Base-by-base conservation (phyloP, 1,284 basidiomycete genomes). In the Phellinidium pouzarii region DNA sequence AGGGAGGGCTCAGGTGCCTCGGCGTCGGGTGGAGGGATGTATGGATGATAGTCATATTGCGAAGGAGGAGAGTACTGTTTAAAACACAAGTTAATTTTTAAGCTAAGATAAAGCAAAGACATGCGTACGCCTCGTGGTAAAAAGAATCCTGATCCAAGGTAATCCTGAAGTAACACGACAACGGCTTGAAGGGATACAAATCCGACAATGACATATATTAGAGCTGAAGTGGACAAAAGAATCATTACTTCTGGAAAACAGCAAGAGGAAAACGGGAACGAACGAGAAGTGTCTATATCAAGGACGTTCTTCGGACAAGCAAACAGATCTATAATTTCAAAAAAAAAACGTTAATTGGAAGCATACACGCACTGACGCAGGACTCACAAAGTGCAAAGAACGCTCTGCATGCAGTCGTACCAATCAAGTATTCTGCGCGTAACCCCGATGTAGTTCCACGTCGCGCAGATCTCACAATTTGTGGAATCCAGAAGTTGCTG, bases 291-390 rank as follows among this genome's bases (percentile, higher is more conserved):
- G 57, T 87, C 78, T 26, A 88, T 74, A 60, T 93, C 90, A 55
- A 94, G 74, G 6, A 94, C 84, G 62, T 94, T 94, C 61, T 82
- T 80, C 2, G 91, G 87, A 62, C 89, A 94, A 0, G 75, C 77
- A 62, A 94, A 71, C 56, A 90, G 84, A 64, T 94, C 91, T 93
- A 60, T 2, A n/a, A n/a, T n/a, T n/a, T n/a, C n/a, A n/a, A n/a
- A n/a, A n/a, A n/a, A n/a, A n/a, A n/a, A n/a, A n/a, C n/a, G n/a
- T n/a, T n/a, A n/a, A n/a, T n/a, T n/a, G n/a, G n/a, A n/a, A 48
- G 36, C 25, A 22, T 9, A 4, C 6, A 26, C 4, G 26, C 4
- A 4, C 2, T 2, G 14, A 42, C 25, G 5, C 11, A 36, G 3
- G 8, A 71, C 89, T 72, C 62, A 92, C 91, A 94, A 25, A 91